Evolutionary conservation across 805 yeast genomes (phyloP).

Genomic region (Candida gorgasii): DNA sequence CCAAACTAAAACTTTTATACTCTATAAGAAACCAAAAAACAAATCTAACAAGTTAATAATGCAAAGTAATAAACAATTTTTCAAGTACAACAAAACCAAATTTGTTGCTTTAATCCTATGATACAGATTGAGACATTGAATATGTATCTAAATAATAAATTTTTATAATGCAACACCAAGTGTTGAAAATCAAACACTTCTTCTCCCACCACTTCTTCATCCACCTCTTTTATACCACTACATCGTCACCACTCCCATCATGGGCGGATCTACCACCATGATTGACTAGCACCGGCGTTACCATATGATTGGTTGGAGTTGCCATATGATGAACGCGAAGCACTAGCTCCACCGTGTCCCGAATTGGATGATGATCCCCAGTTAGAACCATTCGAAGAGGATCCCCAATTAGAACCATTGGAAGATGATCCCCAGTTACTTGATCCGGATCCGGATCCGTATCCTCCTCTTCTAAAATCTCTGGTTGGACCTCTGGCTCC

Average conservation of each 20-base stretch:
- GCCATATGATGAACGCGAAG: conserved; percentile 17
- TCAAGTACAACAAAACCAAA: conserved; percentile 13
- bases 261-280: conserved; percentile 49
- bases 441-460: conserved; percentile 37
- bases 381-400: conserved; percentile 16
- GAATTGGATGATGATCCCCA: conserved; percentile 3
- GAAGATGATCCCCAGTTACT: conserved; percentile 20
- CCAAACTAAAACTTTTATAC: conserved; percentile 8
- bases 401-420: conserved; percentile 19
- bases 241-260: too few relatives aligned
- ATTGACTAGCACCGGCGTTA: conserved; percentile 23
- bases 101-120: background rate
- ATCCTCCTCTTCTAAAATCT: conserved; percentile 54
- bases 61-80: conserved; percentile 19
- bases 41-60: conserved; percentile 23
- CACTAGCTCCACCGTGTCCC: conserved; percentile 21
- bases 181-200: conserved; percentile 5
- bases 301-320: conserved; percentile 4
- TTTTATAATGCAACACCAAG: conserved; percentile 12
- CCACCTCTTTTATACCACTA: too few relatives aligned
- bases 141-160: conserved; percentile 6
- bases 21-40: conserved; percentile 18
- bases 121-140: conserved; percentile 19
- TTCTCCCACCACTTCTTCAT: too few relatives aligned
- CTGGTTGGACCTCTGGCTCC: conserved; percentile 36